Base-by-base conservation (phyloP, 352 stramenopile genomes). In the Phytophthora ohioensis region DNA sequence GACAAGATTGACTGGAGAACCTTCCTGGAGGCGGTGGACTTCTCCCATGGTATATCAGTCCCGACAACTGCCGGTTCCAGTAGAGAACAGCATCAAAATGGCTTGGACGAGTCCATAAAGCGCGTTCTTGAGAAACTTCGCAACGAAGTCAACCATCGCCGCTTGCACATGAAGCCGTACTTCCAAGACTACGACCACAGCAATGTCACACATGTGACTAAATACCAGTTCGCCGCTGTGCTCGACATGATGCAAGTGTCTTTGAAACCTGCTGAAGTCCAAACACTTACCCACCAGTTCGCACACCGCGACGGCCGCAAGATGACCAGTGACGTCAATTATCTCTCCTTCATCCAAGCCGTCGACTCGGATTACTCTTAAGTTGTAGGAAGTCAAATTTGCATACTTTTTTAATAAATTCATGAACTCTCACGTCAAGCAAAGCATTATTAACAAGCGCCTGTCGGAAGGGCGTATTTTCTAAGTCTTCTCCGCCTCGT, bases 141-240 rank as follows among this genome's bases (percentile, higher is more conserved):
- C 3, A 74, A 65, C 27, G 82, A 91, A 49, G 82, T 94, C 17
- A 86, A 82, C 63, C 78, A 88, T 41, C 82, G 84, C 1, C 82
- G 87, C 2, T 48, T 94, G 17, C 82, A 94, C 74, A 91, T 96
- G 82, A 96, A 96, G 76, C 85, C 88, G 30, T 94, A 94, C 70
- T 94, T 93, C 69, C 84, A 94, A 66, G 87, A 96, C 72, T 94
- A 94, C 69, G 87, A 94, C 73, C 84, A 89, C 71, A 96, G 88
- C 71, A 83, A 78, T 38, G 73, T 88, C 57, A 84, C 75, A 2
- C 83, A 78, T 36, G 87, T 96, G 61, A 94, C 81, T 45, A 91
- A 91, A 71, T 92, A 86, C 66, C 88, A 96, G 71, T 94, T 92
- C 38, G 87, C 85, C 7, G 86, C 87, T 0, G 87, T 96, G 57